phyloP scores from a whole-genome alignment of 192 early-diverging fungal genomes.

The Linnemannia exigua region DNA sequence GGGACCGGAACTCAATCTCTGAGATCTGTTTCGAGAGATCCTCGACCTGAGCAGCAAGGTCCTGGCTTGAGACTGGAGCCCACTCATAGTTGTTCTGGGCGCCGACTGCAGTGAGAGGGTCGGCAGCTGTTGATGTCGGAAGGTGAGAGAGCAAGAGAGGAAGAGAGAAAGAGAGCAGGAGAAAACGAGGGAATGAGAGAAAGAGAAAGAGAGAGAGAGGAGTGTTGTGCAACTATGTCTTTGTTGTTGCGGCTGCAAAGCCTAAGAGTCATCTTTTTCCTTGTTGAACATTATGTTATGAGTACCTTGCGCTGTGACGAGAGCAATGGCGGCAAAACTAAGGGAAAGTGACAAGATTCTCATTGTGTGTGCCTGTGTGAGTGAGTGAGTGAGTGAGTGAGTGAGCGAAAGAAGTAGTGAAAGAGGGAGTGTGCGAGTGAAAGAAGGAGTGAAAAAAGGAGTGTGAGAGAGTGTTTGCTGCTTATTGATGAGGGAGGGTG shows the following conservation, averaged over 20 bases:
- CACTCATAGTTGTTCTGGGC: constrained; percentile 13
- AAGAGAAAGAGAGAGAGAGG: too few species aligned
- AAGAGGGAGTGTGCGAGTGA: background rate
- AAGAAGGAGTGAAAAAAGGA: background rate
- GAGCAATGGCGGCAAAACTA: constrained; percentile 10
- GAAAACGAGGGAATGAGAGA: background rate
- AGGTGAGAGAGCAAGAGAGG: too few species aligned
- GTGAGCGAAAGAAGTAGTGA: background rate
- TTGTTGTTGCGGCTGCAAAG: too few species aligned
- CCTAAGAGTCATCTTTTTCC: too few species aligned
- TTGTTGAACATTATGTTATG: too few species aligned
- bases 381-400: background rate
- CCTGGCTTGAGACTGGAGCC: background rate
- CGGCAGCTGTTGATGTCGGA: background rate
- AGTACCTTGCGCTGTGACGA: constrained; percentile 17
- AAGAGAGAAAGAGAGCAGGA: background rate
- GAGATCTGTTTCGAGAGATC: background rate
- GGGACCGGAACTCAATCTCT: constrained; percentile 26
- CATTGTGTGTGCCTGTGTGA: background rate
- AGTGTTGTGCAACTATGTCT: too few species aligned
- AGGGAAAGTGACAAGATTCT: constrained; percentile 15
- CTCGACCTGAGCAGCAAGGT: background rate
- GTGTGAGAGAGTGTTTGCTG: too few species aligned
- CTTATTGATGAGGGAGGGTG: too few species aligned
- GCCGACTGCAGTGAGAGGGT: constrained; percentile 16